These are phyloP conservation scores for Boletus insuetus DNA, from an alignment of 768 basidiomycete species.

Conservation along the genomic window DNA sequence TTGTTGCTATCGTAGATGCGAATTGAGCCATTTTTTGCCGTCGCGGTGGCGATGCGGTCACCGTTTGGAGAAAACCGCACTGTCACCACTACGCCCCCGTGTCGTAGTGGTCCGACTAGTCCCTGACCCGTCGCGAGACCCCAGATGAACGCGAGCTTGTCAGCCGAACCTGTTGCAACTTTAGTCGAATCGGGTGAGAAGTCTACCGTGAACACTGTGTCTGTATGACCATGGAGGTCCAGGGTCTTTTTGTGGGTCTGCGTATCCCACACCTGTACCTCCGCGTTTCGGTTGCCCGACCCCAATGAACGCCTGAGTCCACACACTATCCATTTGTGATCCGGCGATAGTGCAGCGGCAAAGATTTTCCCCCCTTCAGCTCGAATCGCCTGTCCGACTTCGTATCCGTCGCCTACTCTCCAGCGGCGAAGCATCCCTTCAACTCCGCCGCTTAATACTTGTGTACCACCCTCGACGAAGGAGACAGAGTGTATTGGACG, in stretches of 20 bases:
- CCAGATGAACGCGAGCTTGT: not conserved
- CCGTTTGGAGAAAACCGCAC: not conserved
- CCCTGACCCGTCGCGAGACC: not conserved
- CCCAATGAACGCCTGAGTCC: not conserved
- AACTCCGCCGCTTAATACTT: not conserved
- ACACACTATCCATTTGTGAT: not conserved
- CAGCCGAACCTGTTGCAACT: not conserved
- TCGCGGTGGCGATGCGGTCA: not conserved
- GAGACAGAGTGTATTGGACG: not conserved
- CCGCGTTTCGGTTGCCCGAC: too few relatives aligned
- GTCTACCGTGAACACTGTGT: not conserved
- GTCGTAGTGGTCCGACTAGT: not conserved
- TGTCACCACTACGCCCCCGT: not conserved
- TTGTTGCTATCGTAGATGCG: not conserved
- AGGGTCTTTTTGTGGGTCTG: not conserved
- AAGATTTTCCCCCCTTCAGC: not conserved
- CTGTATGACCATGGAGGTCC: not conserved
- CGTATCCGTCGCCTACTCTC: not conserved
- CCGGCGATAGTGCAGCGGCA: not conserved
- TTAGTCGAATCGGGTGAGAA: not conserved
- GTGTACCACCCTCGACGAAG: not conserved
- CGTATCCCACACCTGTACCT: not conserved
- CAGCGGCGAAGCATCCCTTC: not conserved
- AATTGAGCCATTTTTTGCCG: not conserved
- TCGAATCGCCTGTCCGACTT: not conserved